Conservation (phyloP, 2,329 filamentous ascomycete species). For the Hyphodiscus sp. region DNA sequence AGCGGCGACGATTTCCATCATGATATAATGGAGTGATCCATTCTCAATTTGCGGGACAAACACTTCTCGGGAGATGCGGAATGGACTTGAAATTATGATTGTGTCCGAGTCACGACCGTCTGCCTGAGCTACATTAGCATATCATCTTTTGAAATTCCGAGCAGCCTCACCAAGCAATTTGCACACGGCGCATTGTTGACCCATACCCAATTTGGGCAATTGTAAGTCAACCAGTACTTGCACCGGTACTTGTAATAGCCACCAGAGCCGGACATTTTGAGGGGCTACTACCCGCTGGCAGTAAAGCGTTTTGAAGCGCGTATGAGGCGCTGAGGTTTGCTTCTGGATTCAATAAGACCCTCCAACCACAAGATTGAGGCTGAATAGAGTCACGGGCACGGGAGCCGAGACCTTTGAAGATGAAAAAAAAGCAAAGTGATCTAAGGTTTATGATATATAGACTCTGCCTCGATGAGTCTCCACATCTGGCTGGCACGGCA, state of each 20-base stretch:
- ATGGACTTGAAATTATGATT: constrained; percentile 18
- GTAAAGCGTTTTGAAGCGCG: constrained; percentile 24
- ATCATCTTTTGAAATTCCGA: background rate
- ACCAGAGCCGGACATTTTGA: constrained; percentile 28
- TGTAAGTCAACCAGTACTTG: constrained; percentile 47
- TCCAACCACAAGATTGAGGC: background rate
- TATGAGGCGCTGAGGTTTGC: constrained; percentile 10
- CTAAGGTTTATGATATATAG: constrained; percentile 25
- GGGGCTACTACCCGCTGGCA: constrained; percentile 27
- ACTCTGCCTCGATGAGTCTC: background rate
- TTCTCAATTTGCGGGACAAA: constrained; percentile 40
- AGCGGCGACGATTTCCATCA: constrained; percentile 39
- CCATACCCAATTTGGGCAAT: constrained; percentile 49
- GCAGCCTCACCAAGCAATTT: constrained; percentile 41
- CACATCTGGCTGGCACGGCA: constrained; percentile 1
- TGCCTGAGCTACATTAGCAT: constrained; percentile 33
- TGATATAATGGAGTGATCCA: constrained; percentile 41
- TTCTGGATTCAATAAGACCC: background rate
- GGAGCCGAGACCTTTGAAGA: constrained; percentile 13
- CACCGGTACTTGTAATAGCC: constrained; percentile 45
- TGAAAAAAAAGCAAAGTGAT: constrained; percentile 25
- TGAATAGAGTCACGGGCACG: background rate
- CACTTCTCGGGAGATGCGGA: constrained; percentile 34
- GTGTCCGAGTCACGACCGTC: constrained; percentile 42
- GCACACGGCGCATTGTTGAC: constrained; percentile 45